Evolutionary conservation across 164 flowering plant genomes (phyloP).

Genomic region (Liriodendron chinense): DNA sequence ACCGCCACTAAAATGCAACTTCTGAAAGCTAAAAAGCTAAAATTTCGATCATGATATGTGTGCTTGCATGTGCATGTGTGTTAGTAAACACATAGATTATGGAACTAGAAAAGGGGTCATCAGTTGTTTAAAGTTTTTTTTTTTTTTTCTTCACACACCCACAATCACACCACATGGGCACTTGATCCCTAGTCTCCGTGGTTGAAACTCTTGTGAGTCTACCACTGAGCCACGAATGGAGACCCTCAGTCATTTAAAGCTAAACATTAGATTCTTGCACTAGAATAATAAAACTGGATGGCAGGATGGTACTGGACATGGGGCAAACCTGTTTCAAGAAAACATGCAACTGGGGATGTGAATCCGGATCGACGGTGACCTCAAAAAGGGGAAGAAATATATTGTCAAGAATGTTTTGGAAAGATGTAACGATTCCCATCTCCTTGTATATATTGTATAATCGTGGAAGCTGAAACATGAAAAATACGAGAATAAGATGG

Average conservation of each 20-base stretch:
- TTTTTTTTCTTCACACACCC: no score
- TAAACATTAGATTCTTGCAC: background rate
- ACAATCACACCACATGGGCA: no score
- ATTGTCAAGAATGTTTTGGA: constrained; percentile 96
- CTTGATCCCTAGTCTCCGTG: no score
- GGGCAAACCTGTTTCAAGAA: constrained; percentile 82
- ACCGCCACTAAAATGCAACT: no score
- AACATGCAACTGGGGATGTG: constrained; percentile 95
- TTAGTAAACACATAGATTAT: no score
- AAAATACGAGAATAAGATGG: background rate
- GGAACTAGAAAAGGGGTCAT: background rate
- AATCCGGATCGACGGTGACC: constrained; percentile 92
- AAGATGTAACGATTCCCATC: constrained; percentile 96
- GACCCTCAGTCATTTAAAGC: background rate
- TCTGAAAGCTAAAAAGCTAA: no score
- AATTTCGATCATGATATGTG: no score
- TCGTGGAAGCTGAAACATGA: constrained; percentile 72
- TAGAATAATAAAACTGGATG: background rate
- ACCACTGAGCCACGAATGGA: no score
- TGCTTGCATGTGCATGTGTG: no score
- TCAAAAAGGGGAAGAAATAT: constrained; percentile 95
- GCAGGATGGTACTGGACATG: background rate
- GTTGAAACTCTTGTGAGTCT: no score
- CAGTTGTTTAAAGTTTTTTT: background rate
- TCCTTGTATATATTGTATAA: constrained; percentile 95